Evolutionary conservation across 352 stramenopile genomes (phyloP).

Genomic region (Phytopythium litorale): DNA sequence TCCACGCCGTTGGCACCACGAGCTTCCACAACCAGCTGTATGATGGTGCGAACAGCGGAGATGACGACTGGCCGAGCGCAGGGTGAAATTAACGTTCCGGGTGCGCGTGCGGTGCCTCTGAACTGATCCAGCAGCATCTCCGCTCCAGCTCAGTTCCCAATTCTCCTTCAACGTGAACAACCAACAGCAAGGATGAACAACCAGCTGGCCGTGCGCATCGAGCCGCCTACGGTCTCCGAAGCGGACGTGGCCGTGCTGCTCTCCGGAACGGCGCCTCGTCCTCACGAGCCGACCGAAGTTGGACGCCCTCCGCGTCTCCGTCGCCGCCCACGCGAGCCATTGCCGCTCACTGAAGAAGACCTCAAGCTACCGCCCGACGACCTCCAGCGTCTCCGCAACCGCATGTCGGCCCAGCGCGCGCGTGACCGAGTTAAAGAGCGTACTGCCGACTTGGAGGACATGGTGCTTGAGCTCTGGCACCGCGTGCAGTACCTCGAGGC

Average conservation of each 20-base stretch:
- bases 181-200: slow-evolving; percentile 7
- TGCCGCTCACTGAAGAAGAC: slow-evolving; percentile 49
- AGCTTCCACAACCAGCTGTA: background rate
- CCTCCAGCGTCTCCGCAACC: slow-evolving; percentile 65
- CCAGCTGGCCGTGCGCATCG: slow-evolving; percentile 2
- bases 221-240: background rate
- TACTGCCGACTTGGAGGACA: slow-evolving; percentile 47
- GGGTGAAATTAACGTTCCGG: background rate
- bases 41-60: background rate
- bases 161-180: slow-evolving; percentile 9
- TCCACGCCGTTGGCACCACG: background rate
- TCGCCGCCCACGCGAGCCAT: slow-evolving; percentile 31
- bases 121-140: background rate
- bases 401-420: slow-evolving; percentile 49
- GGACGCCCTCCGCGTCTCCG: slow-evolving; percentile 22
- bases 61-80: background rate
- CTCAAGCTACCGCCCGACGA: slow-evolving; percentile 41
- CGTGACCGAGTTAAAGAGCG: slow-evolving; percentile 59
- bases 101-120: background rate
- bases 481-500: slow-evolving; percentile 58
- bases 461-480: slow-evolving; percentile 52
- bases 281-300: slow-evolving; percentile 16
- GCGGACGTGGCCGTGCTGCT: slow-evolving; percentile 20
- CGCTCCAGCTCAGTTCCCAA: slow-evolving; percentile 3
- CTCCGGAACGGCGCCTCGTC: slow-evolving; percentile 16